Evolutionary conservation across 345 rosid species (phyloP).

Genomic region (Hypericum perforatum): DNA sequence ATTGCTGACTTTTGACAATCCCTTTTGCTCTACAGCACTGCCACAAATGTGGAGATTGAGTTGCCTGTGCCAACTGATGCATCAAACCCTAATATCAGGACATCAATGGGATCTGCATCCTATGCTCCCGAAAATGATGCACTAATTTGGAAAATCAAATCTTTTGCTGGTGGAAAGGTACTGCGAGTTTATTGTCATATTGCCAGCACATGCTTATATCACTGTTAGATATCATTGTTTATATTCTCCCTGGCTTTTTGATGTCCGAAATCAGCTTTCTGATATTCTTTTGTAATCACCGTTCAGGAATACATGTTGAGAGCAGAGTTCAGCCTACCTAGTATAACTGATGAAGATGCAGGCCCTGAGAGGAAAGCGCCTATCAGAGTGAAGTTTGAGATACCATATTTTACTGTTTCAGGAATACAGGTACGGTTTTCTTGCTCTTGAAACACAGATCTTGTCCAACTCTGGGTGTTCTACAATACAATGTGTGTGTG

Average conservation of each 20-base stretch:
- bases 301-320: slow-evolving; percentile 77
- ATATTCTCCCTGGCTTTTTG: neutral
- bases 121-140: slow-evolving; percentile 80
- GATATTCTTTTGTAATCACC: slow-evolving; percentile 7
- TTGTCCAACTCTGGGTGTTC: too few relatives aligned
- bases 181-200: too few relatives aligned
- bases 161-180: slow-evolving; percentile 85
- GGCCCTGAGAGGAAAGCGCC: slow-evolving; percentile 73
- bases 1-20: neutral
- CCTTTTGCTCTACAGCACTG: slow-evolving; percentile 36
- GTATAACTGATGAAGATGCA: slow-evolving; percentile 63
- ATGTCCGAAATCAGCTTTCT: neutral
- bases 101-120: slow-evolving; percentile 88
- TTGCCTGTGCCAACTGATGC: slow-evolving; percentile 71
- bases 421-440: slow-evolving; percentile 67
- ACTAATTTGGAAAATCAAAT: slow-evolving; percentile 65
- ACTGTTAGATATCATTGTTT: neutral
- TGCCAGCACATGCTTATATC: neutral
- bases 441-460: neutral
- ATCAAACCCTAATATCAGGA: slow-evolving; percentile 76
- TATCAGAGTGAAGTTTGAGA: slow-evolving; percentile 68
- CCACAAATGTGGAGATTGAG: slow-evolving; percentile 60
- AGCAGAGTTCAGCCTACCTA: slow-evolving; percentile 75
- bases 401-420: slow-evolving; percentile 77
- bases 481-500: too few relatives aligned